Evolutionary conservation across 108 stramenopile species (phyloP), one percentile per base, ranked within the genome.

Genomic region (Pseudonitzschia multiseries): DNA sequence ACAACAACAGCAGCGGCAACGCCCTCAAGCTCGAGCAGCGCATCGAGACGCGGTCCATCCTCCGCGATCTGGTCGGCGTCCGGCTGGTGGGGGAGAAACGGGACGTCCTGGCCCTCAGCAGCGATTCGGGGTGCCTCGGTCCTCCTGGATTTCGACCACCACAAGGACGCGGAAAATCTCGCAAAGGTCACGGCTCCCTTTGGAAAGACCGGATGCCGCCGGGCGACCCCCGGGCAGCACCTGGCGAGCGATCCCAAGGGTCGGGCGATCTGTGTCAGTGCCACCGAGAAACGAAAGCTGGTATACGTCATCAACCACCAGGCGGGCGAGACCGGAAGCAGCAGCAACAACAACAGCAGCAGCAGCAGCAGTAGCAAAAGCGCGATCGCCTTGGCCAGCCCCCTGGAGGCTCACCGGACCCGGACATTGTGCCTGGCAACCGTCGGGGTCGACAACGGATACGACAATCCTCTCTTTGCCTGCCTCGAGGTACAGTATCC

Each of bases 391-490:
- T 89, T 98, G 27, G 93, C 96, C 21, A 89, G 86, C 67, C 99
- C 99, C 6, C 76, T 99, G 50, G 98, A 98, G 75, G 99, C 99
- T 0, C 97, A 99, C 84, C 93, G 96, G 53, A 70, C 83, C 20
- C 80, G 87, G 18, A 93, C 93, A 0, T 68, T 99, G 12, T 84
- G 88, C 0, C 94, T 96, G 65, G 92, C 86, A 50, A 81, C 87
- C 6, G 89, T 88, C 26, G 99, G 96, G 12, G 77, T 98, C 21
- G 97, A 99, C 82, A 98, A 98, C 63, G 98, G 97, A 40, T 97
- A 92, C 73, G 98, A 98, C 65, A 99, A 98, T 85, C 99, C 99
- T 10, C 87, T 97, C 41, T 99, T 98, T 84, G 99, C 96, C 4
- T 83, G 81, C 63, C 65, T 99, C 57, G 99, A 99, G 86, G 73